Percentiles rank a stretch among this genome's conserved stretches.
These are phyloP conservation scores for Tetrahymena elliotti DNA, from an alignment of 73 alveolate species.

Conservation along the genomic window DNA sequence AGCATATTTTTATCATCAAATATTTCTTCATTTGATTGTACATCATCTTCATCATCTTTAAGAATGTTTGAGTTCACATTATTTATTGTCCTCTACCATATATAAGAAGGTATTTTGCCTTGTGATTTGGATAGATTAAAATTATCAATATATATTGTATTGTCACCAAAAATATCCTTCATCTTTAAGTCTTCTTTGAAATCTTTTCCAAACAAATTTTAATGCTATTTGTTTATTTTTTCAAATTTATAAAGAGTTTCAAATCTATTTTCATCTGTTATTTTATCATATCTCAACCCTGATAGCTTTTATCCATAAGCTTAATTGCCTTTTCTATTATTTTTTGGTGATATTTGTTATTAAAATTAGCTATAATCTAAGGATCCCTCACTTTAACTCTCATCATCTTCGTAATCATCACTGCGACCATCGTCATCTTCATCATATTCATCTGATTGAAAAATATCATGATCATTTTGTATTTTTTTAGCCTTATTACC, in stretches of 20 bases:
- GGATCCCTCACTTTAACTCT: neutral
- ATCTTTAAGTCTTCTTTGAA: neutral
- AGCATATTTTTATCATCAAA: neutral
- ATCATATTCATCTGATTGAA: neutral
- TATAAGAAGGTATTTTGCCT: neutral
- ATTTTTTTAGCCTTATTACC: neutral
- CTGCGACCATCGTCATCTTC: neutral
- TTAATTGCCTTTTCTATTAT: neutral
- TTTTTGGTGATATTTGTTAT: neutral
- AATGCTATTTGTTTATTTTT: neutral
- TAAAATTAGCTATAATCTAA: neutral
- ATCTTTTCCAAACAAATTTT: neutral
- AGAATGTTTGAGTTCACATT: neutral
- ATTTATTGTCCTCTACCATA: neutral
- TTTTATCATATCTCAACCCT: neutral
- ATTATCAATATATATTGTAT: neutral
- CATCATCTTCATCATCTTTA: neutral
- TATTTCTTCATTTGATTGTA: neutral
- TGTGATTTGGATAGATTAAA: neutral
- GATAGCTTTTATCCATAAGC: neutral
- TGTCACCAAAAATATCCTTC: neutral
- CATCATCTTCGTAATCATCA: neutral
- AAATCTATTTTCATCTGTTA: neutral
- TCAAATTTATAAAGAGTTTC: neutral
- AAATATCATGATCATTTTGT: neutral